Conservation (phyloP, 1,284 basidiomycete genomes). For the Ganoderma leucocontextum region DNA sequence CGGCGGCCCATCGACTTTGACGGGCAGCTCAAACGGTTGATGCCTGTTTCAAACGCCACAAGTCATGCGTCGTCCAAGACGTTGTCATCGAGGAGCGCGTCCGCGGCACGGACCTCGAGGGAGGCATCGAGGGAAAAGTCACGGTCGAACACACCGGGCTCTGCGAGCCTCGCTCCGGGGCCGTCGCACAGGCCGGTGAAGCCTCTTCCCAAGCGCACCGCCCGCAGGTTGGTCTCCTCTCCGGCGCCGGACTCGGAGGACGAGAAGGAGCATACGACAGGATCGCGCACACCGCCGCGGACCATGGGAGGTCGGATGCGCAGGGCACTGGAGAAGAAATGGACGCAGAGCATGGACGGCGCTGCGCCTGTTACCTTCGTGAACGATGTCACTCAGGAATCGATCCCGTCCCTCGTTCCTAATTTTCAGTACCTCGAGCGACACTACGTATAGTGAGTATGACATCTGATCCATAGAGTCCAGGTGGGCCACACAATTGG, state of each 20-base stretch:
- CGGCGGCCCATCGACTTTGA: constrained; percentile 20
- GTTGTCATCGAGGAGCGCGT: constrained; percentile 5
- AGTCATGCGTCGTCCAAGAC: constrained; percentile 1
- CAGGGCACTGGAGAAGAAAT: constrained; percentile 17
- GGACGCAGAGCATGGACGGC: constrained; percentile 25
- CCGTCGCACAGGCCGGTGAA: constrained; percentile 6
- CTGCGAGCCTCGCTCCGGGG: background rate
- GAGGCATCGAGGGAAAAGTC: constrained; percentile 7
- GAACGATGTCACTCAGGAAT: constrained; percentile 57
- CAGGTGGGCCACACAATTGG: background rate
- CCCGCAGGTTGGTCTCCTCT: constrained; percentile 6
- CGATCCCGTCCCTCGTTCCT: constrained; percentile 50
- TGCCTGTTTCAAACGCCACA: background rate
- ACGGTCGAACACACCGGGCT: constrained; percentile 5
- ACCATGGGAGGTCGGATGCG: constrained; percentile 13
- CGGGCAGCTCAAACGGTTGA: constrained; percentile 7
- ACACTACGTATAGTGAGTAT: constrained; percentile 55
- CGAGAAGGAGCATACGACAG: background rate
- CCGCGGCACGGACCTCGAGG: background rate
- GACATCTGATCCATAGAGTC: background rate
- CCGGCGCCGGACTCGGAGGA: constrained; percentile 13
- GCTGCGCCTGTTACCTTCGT: constrained; percentile 57
- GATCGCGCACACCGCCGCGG: constrained; percentile 1
- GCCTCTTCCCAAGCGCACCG: constrained; percentile 18
- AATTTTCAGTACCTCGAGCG: constrained; percentile 61